phyloP scores from a whole-genome alignment of 2,329 filamentous ascomycete genomes.

The Leptodontidium sp. region DNA sequence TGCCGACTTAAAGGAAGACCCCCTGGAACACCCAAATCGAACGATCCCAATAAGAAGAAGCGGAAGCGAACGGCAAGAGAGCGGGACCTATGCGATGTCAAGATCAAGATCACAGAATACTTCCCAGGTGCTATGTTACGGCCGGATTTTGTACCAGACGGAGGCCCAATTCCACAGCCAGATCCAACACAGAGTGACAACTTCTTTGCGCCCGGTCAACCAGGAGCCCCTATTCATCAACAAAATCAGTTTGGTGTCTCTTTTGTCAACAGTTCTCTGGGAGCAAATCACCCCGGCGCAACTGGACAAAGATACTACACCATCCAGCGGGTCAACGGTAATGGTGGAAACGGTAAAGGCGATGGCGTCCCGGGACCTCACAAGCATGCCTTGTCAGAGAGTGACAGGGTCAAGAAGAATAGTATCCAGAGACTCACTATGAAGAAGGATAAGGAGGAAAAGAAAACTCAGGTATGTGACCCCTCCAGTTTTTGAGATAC shows the following conservation, averaged over 20 bases:
- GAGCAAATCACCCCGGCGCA: slow-evolving; percentile 55
- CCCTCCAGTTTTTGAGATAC: background rate
- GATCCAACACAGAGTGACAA: slow-evolving; percentile 41
- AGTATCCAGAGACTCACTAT: slow-evolving; percentile 73
- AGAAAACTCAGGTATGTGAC: slow-evolving; percentile 64
- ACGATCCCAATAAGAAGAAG: slow-evolving; percentile 84
- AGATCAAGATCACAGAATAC: slow-evolving; percentile 87
- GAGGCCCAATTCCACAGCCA: slow-evolving; percentile 33
- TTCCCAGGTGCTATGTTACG: slow-evolving; percentile 60
- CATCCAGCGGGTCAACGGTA: slow-evolving; percentile 80
- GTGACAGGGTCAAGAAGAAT: slow-evolving; percentile 83
- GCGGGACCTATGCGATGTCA: slow-evolving; percentile 83
- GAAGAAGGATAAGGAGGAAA: slow-evolving; percentile 71
- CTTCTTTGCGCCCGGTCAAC: slow-evolving; percentile 44
- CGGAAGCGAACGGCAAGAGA: slow-evolving; percentile 78
- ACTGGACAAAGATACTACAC: slow-evolving; percentile 71
- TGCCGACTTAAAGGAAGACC: slow-evolving; percentile 82
- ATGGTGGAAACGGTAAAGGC: slow-evolving; percentile 75
- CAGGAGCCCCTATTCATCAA: slow-evolving; percentile 35
- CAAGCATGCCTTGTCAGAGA: slow-evolving; percentile 75
- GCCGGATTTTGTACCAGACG: slow-evolving; percentile 46
- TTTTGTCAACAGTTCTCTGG: slow-evolving; percentile 50
- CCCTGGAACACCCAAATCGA: slow-evolving; percentile 79
- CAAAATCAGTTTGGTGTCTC: slow-evolving; percentile 53
- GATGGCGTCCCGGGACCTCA: slow-evolving; percentile 77